Evolutionary conservation across 2,329 filamentous ascomycete genomes (phyloP), one percentile per base, ranked within the genome.

Genomic region (Fusarium globosum): DNA sequence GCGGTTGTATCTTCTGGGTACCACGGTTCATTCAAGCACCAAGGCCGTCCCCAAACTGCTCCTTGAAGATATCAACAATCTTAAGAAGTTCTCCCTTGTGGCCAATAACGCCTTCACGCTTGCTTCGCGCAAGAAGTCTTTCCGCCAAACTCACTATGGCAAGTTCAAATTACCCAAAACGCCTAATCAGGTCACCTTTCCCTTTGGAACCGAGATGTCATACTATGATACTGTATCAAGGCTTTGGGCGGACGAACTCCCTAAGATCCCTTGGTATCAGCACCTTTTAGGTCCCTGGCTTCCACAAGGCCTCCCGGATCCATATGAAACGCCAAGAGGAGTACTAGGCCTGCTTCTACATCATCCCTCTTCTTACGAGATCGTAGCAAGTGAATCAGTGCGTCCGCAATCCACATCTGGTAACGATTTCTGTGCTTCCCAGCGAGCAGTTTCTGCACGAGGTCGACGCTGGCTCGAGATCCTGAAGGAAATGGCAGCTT

Each of bases 401-500:
- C 89, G 89, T 51, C 88, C 89, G 0, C 45, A 79, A 0, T 80
- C 82, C 1, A 63, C 89, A 33, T 85, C 84, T 3, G 55, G 83
- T 0, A 86, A 89, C 20, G 90, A 91, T 61, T 91, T 85, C 53
- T 81, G 83, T 30, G 84, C 89, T 0, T 86, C 86, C 57, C 86
- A 89, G 65, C 81, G 79, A 2, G 77, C 90, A 0, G 73, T 88
- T 2, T 81, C 84, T 0, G 88, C 88, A 0, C 82, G 80, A 6
- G 73, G 81, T 15, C 80, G 85, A 0, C 83, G 88, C 1, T 91
- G 88, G 89, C 73, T 83, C 1, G 80, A 82, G 1, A 80, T 90
- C 0, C 75, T 89, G 0, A 77, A 83, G 0, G 88, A 91, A 67
- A 69, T 91, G 9, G 87, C 83, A 0, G 85, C 86, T 0, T 84